A percentile compares a stretch with the other conserved stretches of the same genome.
Evolutionary conservation across 177 flowering plant genomes (phyloP).

Genomic region (Vitis hybrid): DNA sequence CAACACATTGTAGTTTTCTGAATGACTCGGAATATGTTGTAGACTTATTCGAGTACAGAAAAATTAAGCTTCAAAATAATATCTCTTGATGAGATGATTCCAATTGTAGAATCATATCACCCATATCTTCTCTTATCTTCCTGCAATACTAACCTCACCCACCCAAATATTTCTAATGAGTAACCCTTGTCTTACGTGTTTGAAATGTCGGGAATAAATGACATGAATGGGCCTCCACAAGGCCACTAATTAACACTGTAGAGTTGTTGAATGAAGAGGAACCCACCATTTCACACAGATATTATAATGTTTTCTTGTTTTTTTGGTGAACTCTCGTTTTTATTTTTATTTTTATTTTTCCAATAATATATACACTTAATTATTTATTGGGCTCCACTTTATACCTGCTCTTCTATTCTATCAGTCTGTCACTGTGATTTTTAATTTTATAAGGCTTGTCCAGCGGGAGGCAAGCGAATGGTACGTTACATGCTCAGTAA

Average conservation of each 20-base stretch:
- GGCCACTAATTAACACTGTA: background rate
- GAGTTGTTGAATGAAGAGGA: conserved; percentile 8
- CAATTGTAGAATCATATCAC: background rate
- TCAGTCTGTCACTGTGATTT: background rate
- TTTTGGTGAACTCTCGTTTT: conserved; percentile 12
- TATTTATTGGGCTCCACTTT: background rate
- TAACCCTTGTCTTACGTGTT: conserved; percentile 9
- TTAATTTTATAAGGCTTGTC: background rate
- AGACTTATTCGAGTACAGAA: too few relatives aligned
- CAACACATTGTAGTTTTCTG: too few relatives aligned
- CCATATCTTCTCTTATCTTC: background rate
- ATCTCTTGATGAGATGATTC: too few relatives aligned
- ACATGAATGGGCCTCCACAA: conserved; percentile 15
- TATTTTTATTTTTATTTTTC: background rate
- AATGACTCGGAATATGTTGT: too few relatives aligned
- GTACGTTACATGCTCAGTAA: too few relatives aligned
- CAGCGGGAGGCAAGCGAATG: background rate
- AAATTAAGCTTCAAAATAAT: too few relatives aligned
- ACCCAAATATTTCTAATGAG: background rate
- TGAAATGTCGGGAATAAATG: conserved; percentile 23
- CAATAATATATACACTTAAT: background rate
- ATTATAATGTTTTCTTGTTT: conserved; percentile 4
- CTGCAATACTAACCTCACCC: background rate
- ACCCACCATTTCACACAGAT: conserved; percentile 6
- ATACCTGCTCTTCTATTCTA: background rate